These are phyloP conservation scores for Candida nanaspora DNA, from an alignment of 805 yeast genomes.

Conservation along the genomic window DNA sequence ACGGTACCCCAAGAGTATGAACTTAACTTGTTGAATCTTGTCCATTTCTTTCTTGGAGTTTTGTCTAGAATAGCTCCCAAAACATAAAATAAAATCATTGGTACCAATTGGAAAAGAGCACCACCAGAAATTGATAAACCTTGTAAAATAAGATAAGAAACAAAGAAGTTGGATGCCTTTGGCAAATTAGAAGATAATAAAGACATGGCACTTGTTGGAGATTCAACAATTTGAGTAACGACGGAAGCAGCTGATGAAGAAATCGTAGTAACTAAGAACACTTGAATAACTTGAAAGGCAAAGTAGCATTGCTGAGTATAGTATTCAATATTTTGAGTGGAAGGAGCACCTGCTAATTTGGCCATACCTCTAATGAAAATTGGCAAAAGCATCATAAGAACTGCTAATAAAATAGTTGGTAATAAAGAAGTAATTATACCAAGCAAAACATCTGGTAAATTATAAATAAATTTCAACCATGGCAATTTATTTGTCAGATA, in stretches of 20 bases:
- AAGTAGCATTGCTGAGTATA: slow-evolving; percentile 64
- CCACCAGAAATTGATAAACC: slow-evolving; percentile 63
- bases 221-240: slow-evolving; percentile 50
- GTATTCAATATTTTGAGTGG: slow-evolving; percentile 51
- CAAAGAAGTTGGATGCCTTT: slow-evolving; percentile 64
- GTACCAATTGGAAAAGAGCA: slow-evolving; percentile 53
- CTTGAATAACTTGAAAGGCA: slow-evolving; percentile 65
- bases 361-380: slow-evolving; percentile 60
- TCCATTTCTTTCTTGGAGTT: slow-evolving; percentile 63
- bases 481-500: slow-evolving; percentile 49
- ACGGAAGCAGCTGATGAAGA: slow-evolving; percentile 68
- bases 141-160: slow-evolving; percentile 61
- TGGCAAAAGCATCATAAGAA: slow-evolving; percentile 63
- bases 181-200: slow-evolving; percentile 65
- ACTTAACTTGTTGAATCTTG: slow-evolving; percentile 47
- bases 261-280: slow-evolving; percentile 62
- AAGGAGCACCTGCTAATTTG: slow-evolving; percentile 47
- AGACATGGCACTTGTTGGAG: slow-evolving; percentile 51
- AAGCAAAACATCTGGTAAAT: slow-evolving; percentile 43
- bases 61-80: slow-evolving; percentile 50
- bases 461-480: slow-evolving; percentile 49
- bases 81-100: slow-evolving; percentile 51
- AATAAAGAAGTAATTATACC: slow-evolving; percentile 65
- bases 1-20: slow-evolving; percentile 64
- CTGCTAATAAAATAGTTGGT: slow-evolving; percentile 59